Evolutionary conservation across 2,329 filamentous ascomycete genomes (phyloP).

Genomic region (Aureobasidium sp.): DNA sequence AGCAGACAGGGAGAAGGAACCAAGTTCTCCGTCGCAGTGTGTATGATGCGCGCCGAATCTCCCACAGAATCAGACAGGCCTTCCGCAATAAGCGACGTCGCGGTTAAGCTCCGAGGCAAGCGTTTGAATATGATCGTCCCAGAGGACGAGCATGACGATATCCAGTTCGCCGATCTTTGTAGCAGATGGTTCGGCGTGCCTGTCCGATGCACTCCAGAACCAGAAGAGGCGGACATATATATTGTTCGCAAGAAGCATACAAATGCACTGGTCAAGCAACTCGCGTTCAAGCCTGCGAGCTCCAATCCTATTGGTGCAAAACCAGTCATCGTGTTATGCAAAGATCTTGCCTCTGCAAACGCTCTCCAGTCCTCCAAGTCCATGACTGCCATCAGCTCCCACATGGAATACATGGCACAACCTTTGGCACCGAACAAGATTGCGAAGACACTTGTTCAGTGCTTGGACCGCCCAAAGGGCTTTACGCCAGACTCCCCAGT

Average conservation of each 20-base stretch:
- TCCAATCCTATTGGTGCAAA: not conserved
- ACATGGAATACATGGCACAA: constrained; percentile 10
- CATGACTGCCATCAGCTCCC: not conserved
- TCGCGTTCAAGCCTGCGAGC: not conserved
- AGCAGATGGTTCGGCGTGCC: not conserved
- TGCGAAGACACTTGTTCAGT: constrained; percentile 17
- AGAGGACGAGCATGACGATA: not conserved
- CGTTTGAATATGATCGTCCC: not conserved
- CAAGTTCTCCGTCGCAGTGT: constrained; percentile 38
- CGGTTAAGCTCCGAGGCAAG: not conserved
- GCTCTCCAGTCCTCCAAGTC: not conserved
- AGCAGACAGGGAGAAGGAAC: constrained; percentile 50
- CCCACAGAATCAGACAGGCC: not conserved
- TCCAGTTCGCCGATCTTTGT: not conserved
- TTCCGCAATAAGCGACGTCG: not conserved
- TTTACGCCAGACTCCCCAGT: not conserved
- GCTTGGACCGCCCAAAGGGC: constrained; percentile 16
- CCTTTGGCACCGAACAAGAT: constrained; percentile 12
- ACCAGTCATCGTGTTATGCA: constrained; percentile 6
- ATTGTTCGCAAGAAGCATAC: not conserved
- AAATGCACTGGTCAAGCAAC: not conserved
- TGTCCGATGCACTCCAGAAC: not conserved
- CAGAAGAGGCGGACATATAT: not conserved
- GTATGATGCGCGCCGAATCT: not conserved
- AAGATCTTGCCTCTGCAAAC: constrained; percentile 9